A percentile compares a stretch with the other conserved stretches of the same genome.
Conservation (phyloP, 2,329 filamentous ascomycete species). For the Ophiostoma sp. region DNA sequence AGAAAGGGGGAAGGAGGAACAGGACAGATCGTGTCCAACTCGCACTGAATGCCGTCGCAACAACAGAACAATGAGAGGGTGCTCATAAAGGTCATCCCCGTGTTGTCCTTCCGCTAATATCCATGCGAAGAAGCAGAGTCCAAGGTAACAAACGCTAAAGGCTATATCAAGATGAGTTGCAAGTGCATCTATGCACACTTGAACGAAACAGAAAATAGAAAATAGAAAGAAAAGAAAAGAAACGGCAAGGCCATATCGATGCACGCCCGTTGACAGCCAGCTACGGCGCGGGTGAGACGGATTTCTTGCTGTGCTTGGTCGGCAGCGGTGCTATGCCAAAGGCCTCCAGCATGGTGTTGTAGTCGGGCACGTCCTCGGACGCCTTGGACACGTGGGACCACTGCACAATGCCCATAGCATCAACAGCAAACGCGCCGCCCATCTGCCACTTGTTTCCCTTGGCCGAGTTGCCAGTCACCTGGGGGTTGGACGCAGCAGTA, state of each 20-base stretch:
- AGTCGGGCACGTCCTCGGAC: constrained; percentile 51
- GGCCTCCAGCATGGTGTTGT: constrained; percentile 34
- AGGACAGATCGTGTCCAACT: not conserved
- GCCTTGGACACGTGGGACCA: constrained; percentile 47
- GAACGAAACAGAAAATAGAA: not conserved
- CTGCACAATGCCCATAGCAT: constrained; percentile 46
- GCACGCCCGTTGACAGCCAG: constrained; percentile 3
- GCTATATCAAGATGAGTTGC: not conserved
- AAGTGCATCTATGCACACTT: constrained; percentile 4
- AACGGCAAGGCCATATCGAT: no score
- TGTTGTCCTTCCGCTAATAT: not conserved
- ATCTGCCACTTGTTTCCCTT: constrained; percentile 66
- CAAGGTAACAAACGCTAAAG: not conserved
- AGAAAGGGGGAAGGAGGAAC: not conserved
- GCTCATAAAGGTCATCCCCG: not conserved
- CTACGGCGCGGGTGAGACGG: constrained; percentile 9
- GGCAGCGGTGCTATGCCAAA: constrained; percentile 22
- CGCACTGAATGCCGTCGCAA: not conserved
- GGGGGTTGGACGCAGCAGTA: not conserved
- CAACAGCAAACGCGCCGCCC: constrained; percentile 59
- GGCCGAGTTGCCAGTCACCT: not conserved
- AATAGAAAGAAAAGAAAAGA: not conserved
- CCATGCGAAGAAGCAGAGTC: not conserved
- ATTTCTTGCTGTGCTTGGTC: constrained; percentile 17
- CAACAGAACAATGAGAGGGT: not conserved